Conservation (phyloP, 495 filamentous ascomycete genomes). For the Hyphodiscus hymeniophilus region DNA sequence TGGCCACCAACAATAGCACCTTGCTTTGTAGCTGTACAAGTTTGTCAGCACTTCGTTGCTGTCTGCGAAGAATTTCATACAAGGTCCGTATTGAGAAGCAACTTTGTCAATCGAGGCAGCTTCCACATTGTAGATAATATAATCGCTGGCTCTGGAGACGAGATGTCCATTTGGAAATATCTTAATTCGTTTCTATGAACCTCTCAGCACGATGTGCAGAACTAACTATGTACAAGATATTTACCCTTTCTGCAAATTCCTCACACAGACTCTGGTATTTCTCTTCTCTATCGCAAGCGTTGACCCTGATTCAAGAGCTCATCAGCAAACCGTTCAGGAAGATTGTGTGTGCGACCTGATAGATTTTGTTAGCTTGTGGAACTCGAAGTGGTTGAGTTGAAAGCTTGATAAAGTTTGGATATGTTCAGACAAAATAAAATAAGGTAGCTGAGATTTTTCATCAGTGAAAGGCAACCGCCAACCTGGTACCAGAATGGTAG, state of each 20-base stretch:
- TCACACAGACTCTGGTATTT: constrained; percentile 66
- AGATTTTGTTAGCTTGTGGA: constrained; percentile 13
- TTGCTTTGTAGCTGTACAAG: constrained; percentile 70
- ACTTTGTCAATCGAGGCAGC: constrained; percentile 80
- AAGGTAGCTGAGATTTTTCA: constrained; percentile 98
- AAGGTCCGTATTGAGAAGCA: constrained; percentile 80
- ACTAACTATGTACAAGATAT: constrained; percentile 30
- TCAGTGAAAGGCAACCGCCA: constrained; percentile 56
- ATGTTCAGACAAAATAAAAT: constrained; percentile 73
- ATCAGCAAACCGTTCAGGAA: constrained; percentile 15
- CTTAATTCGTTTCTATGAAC: constrained; percentile 55
- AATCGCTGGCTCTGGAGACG: constrained; percentile 90
- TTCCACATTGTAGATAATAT: constrained; percentile 96
- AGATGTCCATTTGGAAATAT: constrained; percentile 89
- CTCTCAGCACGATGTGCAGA: constrained; percentile 47
- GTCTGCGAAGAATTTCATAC: constrained; percentile 45
- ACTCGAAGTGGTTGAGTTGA: background rate
- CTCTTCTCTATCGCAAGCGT: constrained; percentile 87
- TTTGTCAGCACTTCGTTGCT: background rate
- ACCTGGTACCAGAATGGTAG: constrained; percentile 26
- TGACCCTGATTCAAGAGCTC: constrained; percentile 52
- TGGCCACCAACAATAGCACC: constrained; percentile 94
- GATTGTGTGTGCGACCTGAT: background rate
- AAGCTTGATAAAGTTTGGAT: constrained; percentile 6
- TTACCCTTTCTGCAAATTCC: constrained; percentile 69